Base-by-base conservation (phyloP, 2,329 filamentous ascomycete species). In the Trichoderma lentiforme region DNA sequence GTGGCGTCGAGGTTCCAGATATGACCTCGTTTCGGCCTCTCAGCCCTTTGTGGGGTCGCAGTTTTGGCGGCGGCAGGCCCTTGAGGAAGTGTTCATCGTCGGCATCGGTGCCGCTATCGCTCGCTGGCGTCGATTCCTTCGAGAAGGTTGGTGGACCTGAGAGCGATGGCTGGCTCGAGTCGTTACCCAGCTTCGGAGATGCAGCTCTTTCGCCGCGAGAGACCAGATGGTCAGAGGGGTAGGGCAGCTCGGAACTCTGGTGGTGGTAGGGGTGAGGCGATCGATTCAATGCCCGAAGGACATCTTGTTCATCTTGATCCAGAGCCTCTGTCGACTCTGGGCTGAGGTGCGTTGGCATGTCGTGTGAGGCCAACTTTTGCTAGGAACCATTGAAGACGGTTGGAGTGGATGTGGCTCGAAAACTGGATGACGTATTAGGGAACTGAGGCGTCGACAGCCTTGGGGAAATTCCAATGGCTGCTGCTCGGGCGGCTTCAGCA, bases 81-180 rank as follows among this genome's bases (percentile, higher is more conserved):
- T 92, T 96, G 71, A 97, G 85, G 76, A 95, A 91, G 74, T 95
- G 92, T 81, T 98, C 95, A 83, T 98, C 95, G 77, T 98, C 95
- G 51, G 95, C 95, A 80, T 98, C 95, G 21, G 95, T 97, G 28
- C 95, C 95, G 80, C 94, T 97, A 76, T 97, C 95, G 80, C 93
- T 97, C 12, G 88, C 89, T 2, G 90, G 87, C 1, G 87, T 85
- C 5, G 88, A 89, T 66, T 88, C 86, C 74, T 84, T 86, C 72
- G 83, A 80, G 74, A 84, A 81, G 58, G 77, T 75, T 72, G 76
- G n/a, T 71, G 68, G 28, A 8, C 30, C 18, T 12, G 76, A 75
- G 8, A 76, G 75, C 34, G 79, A 78, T n/a, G 73, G 71, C 32
- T 73, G 74, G 66, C 72, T 74, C 70, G 72, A 70, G 70, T 73